Evolutionary conservation across 805 yeast genomes (phyloP).

Genomic region (Babjeviella inositovora): DNA sequence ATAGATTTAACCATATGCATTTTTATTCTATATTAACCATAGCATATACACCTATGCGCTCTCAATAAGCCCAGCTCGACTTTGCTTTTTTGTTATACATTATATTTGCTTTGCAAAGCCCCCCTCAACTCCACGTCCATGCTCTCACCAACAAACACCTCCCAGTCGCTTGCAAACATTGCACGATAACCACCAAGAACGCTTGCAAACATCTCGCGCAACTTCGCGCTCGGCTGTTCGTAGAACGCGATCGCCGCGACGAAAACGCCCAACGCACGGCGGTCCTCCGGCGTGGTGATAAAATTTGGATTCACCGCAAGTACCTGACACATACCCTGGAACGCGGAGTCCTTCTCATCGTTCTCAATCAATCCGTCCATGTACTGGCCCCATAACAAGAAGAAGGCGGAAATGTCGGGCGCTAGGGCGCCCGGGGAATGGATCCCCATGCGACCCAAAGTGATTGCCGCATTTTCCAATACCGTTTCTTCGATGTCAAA

Average conservation of each 20-base stretch:
- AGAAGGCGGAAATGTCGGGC: constrained; percentile 38
- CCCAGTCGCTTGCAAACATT: constrained; percentile 25
- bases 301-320: constrained; percentile 54
- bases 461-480: constrained; percentile 76
- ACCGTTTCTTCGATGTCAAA: constrained; percentile 50
- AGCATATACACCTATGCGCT: too few relatives aligned
- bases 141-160: too few relatives aligned
- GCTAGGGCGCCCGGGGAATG: constrained; percentile 42
- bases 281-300: constrained; percentile 25
- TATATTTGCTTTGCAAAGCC: too few relatives aligned
- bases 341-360: constrained; percentile 79
- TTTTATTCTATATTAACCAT: too few relatives aligned
- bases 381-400: constrained; percentile 54
- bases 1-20: too few relatives aligned
- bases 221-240: constrained; percentile 27
- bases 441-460: constrained; percentile 75
- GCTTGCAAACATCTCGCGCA: constrained; percentile 24
- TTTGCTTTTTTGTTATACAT: too few relatives aligned
- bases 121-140: too few relatives aligned
- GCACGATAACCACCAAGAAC: constrained; percentile 25
- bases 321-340: constrained; percentile 66
- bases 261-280: constrained; percentile 31
- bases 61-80: too few relatives aligned
- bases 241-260: constrained; percentile 44
- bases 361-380: constrained; percentile 59